These are phyloP conservation scores for Plasmodium blacklocki DNA, from an alignment of 169 alveolate genomes.

Conservation along the genomic window DNA sequence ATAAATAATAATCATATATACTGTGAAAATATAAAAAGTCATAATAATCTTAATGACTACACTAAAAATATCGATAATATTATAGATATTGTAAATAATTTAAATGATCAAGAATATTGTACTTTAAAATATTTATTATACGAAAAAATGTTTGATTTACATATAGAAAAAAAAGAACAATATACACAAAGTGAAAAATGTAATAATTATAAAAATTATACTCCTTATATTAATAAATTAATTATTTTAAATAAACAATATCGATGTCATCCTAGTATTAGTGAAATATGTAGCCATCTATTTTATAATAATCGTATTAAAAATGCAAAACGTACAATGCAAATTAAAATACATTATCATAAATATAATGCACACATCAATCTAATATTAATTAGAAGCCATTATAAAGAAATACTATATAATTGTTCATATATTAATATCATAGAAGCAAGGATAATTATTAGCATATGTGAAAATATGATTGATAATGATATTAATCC, in stretches of 20 bases:
- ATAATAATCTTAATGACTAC: neutral
- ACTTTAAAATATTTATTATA: neutral
- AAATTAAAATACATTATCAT: slow-evolving; percentile 7
- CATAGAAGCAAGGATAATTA: slow-evolving; percentile 38
- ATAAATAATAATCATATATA: neutral
- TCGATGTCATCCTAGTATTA: slow-evolving; percentile 71
- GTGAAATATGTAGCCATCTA: slow-evolving; percentile 60
- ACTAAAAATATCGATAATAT: neutral
- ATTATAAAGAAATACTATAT: slow-evolving; percentile 6
- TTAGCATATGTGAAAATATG: slow-evolving; percentile 73
- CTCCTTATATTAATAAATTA: slow-evolving; percentile 16
- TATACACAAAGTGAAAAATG: neutral
- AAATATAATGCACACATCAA: slow-evolving; percentile 35
- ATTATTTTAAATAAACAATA: slow-evolving; percentile 60
- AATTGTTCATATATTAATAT: slow-evolving; percentile 17
- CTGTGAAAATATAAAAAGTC: neutral
- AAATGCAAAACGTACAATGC: slow-evolving; percentile 35
- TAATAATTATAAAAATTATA: neutral
- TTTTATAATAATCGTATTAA: slow-evolving; percentile 47
- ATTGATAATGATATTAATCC: slow-evolving; percentile 27
- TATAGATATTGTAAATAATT: neutral
- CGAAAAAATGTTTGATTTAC: slow-evolving; percentile 38
- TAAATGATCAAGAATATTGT: slow-evolving; percentile 15
- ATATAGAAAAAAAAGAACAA: slow-evolving; percentile 1
- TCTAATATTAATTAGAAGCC: slow-evolving; percentile 23